phyloP scores from a whole-genome alignment of 1,284 basidiomycete species.

The Trametes pubescens region DNA sequence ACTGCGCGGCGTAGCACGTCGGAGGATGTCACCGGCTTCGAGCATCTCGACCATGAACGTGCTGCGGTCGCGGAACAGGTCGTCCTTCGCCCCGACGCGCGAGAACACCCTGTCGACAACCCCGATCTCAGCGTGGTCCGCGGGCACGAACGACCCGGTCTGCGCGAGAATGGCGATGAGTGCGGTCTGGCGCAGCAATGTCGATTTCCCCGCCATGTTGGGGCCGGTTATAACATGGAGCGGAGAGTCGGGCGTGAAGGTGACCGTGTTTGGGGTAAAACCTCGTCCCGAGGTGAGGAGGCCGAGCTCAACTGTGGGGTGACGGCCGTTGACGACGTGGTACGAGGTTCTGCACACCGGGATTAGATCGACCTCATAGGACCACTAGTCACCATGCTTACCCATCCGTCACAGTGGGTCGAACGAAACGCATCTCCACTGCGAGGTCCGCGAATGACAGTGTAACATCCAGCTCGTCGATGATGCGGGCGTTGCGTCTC shows the following conservation, averaged over 20 bases:
- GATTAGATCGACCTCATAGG: not conserved
- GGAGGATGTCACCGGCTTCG: slow-evolving; percentile 84
- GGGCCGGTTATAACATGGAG: slow-evolving; percentile 92
- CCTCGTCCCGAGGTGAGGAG: slow-evolving; percentile 77
- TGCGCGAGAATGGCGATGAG: slow-evolving; percentile 93
- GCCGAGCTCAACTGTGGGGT: slow-evolving; percentile 93
- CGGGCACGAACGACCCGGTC: slow-evolving; percentile 93
- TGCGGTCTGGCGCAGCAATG: slow-evolving; percentile 91
- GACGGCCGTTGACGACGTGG: slow-evolving; percentile 81
- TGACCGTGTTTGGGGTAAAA: slow-evolving; percentile 87
- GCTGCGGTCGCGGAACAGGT: slow-evolving; percentile 90
- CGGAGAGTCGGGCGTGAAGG: slow-evolving; percentile 64
- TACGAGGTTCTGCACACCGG: slow-evolving; percentile 60
- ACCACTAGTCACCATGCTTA: slow-evolving; percentile 40
- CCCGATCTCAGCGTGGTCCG: slow-evolving; percentile 80
- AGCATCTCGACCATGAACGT: slow-evolving; percentile 97
- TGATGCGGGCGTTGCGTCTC: slow-evolving; percentile 78
- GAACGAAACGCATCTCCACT: slow-evolving; percentile 78
- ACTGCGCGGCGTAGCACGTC: slow-evolving; percentile 82
- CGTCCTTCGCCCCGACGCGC: slow-evolving; percentile 95
- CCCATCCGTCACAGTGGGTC: slow-evolving; percentile 79
- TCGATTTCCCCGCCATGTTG: slow-evolving; percentile 97
- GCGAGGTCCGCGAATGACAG: slow-evolving; percentile 87
- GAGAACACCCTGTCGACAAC: slow-evolving; percentile 94
- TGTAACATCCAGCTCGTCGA: slow-evolving; percentile 92